Conservation (phyloP, 768 basidiomycete genomes). For the Butyriboletus loyo region DNA sequence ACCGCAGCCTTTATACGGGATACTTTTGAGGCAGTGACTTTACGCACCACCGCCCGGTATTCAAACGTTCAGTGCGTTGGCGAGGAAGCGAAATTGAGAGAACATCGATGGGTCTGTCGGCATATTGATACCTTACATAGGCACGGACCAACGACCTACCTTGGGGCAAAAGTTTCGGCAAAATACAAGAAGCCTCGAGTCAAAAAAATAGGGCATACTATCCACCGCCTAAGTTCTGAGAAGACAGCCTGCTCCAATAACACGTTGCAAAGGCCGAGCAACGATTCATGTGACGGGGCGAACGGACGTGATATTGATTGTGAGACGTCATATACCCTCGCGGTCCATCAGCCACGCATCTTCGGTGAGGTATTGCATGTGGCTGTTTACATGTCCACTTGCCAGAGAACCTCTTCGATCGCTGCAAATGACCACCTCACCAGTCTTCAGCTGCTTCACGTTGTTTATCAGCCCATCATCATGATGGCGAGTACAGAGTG, state of each 20-base stretch:
- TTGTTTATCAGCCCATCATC: too few species aligned
- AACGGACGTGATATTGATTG: not conserved
- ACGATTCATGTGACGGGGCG: not conserved
- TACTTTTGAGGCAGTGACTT: slow-evolving; percentile 5
- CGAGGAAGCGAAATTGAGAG: slow-evolving; percentile 8
- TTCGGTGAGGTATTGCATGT: too few species aligned
- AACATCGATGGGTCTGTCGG: not conserved
- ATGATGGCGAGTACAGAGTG: too few species aligned
- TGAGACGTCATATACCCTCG: not conserved
- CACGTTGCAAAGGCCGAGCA: slow-evolving; percentile 5
- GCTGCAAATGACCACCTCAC: too few species aligned
- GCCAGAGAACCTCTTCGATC: too few species aligned
- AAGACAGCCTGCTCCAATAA: not conserved
- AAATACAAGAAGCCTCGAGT: not conserved
- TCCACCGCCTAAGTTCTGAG: not conserved
- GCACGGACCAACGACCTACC: not conserved
- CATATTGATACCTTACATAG: not conserved
- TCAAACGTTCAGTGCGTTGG: not conserved
- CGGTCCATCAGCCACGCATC: not conserved
- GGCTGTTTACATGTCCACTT: too few species aligned
- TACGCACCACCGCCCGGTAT: not conserved
- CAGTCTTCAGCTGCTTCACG: too few species aligned
- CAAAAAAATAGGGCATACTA: not conserved
- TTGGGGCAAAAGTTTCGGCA: not conserved
- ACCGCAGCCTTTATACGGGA: slow-evolving; percentile 12